phyloP scores from a whole-genome alignment of 78 protist genomes.

The Chrysochromulina parva region DNA sequence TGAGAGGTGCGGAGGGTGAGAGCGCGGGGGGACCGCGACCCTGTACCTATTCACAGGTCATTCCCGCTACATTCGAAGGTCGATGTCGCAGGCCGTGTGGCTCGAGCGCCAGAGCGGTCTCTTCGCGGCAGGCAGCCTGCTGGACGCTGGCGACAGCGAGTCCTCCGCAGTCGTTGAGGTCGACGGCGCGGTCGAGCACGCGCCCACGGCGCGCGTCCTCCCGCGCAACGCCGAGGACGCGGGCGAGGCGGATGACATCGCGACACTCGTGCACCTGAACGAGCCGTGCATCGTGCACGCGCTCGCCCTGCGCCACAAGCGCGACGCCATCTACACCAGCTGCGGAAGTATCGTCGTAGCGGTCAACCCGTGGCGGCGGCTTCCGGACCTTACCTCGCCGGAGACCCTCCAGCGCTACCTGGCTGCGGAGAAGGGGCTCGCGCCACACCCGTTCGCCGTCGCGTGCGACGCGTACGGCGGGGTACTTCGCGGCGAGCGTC shows the following conservation, averaged over 20 bases:
- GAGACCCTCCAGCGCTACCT: too few relatives aligned
- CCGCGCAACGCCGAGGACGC: neutral
- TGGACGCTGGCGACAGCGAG: too few relatives aligned
- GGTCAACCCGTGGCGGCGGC: conserved; percentile 67
- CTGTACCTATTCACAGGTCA: too few relatives aligned
- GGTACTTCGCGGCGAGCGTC: conserved; percentile 14
- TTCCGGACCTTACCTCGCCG: neutral
- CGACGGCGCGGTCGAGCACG: neutral
- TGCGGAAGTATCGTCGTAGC: conserved; percentile 76
- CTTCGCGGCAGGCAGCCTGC: too few relatives aligned
- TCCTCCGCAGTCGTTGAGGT: too few relatives aligned
- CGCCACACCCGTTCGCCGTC: conserved; percentile 82
- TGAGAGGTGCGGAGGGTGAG: too few relatives aligned
- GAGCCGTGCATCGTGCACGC: neutral
- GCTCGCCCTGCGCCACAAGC: neutral
- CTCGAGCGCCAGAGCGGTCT: too few relatives aligned
- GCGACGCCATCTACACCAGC: conserved; percentile 43
- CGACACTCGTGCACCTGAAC: neutral
- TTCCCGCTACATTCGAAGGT: too few relatives aligned
- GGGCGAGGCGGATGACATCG: neutral
- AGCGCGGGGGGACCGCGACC: too few relatives aligned
- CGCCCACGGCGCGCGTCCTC: neutral
- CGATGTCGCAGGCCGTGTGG: too few relatives aligned
- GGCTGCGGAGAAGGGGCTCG: neutral
- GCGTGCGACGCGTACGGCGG: conserved; percentile 68